phyloP scores from a whole-genome alignment of 2,329 filamentous ascomycete species.

The Calonectria naviculata region DNA sequence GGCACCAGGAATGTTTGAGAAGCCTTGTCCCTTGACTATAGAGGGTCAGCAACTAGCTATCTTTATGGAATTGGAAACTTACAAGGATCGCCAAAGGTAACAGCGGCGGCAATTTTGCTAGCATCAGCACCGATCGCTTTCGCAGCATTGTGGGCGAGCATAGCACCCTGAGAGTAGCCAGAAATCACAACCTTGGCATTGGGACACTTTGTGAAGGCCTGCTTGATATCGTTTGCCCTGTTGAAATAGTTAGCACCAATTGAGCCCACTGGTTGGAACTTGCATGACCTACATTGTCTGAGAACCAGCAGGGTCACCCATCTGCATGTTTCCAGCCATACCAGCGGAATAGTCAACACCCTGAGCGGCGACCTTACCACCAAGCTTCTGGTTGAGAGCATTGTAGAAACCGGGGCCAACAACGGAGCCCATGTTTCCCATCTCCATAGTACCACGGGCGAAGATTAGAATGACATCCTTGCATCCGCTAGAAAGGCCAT shows the following conservation, averaged over 20 bases:
- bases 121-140: conserved; percentile 48
- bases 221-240: conserved; percentile 33
- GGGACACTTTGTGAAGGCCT: conserved; percentile 54
- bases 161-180: conserved; percentile 57
- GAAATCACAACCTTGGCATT: conserved; percentile 57
- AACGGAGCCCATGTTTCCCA: conserved; percentile 61
- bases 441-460: conserved; percentile 66
- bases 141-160: conserved; percentile 57
- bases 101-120: conserved; percentile 42
- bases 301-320: conserved; percentile 57
- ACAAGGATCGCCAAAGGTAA: conserved; percentile 46
- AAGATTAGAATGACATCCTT: conserved; percentile 62
- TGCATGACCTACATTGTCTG: conserved; percentile 55
- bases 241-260: not conserved
- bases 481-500: conserved; percentile 36
- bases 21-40: not conserved
- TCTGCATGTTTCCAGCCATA: conserved; percentile 55
- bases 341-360: conserved; percentile 64
- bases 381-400: conserved; percentile 53
- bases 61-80: conserved; percentile 23
- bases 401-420: conserved; percentile 63
- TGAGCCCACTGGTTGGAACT: not conserved
- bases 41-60: not conserved
- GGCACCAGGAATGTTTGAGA: not conserved
- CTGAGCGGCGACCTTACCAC: conserved; percentile 60